These are phyloP conservation scores for Leptosphaerulina australis DNA, from an alignment of 2,329 filamentous ascomycete species.

Conservation along the genomic window DNA sequence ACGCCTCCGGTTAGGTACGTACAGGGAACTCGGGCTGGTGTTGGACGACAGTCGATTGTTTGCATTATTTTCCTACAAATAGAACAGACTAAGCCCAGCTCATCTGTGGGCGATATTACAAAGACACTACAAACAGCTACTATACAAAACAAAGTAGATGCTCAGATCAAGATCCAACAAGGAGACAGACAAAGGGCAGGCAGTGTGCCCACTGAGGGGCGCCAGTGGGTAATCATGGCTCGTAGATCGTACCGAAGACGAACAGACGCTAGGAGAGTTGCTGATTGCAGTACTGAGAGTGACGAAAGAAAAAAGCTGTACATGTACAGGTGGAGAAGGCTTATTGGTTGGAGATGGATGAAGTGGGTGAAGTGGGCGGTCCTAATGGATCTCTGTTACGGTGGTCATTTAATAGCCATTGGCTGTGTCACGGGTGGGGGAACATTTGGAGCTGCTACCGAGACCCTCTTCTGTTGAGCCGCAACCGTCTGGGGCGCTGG, in stretches of 20 bases:
- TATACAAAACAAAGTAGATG: conserved; percentile 2
- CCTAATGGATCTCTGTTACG: too few species aligned
- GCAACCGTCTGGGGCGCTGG: background rate
- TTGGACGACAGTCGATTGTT: too few species aligned
- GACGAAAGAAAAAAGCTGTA: background rate
- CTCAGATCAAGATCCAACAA: conserved; percentile 8
- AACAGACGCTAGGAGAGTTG: background rate
- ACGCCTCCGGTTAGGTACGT: too few species aligned
- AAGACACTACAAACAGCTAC: conserved; percentile 12
- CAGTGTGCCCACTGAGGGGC: conserved; percentile 1
- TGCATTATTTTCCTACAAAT: background rate
- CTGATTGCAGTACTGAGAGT: background rate
- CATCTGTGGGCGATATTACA: conserved; percentile 2
- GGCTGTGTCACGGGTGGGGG: background rate
- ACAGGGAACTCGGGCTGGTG: too few species aligned
- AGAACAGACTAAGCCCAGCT: background rate
- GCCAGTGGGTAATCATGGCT: conserved; percentile 2
- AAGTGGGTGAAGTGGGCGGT: background rate
- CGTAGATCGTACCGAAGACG: conserved; percentile 1
- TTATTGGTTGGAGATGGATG: too few species aligned
- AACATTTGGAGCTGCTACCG: background rate
- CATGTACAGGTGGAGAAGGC: conserved; percentile 10
- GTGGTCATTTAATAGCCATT: conserved; percentile 9
- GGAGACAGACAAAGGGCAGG: background rate
- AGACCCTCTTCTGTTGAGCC: conserved; percentile 4